Conservation (phyloP, 1,284 basidiomycete genomes). For the Austroboletus niveus region DNA sequence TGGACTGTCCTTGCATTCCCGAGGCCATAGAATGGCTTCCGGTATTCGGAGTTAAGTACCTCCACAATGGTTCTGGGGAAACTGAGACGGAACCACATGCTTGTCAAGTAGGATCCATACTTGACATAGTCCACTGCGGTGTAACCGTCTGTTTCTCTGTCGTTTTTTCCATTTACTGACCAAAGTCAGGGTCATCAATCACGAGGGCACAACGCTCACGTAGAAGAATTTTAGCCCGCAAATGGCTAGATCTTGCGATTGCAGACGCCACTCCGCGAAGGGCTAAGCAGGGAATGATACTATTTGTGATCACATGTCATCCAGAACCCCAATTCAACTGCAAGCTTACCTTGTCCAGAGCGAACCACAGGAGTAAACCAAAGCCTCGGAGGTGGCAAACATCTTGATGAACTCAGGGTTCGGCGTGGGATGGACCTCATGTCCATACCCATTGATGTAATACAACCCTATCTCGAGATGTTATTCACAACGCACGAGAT, state of each 20-base stretch:
- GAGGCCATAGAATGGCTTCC: conserved; percentile 48
- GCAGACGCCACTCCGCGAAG: conserved; percentile 78
- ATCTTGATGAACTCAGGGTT: conserved; percentile 79
- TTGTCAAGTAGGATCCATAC: conserved; percentile 37
- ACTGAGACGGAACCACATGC: conserved; percentile 8
- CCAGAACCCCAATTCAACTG: conserved; percentile 7
- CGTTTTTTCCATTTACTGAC: conserved; percentile 84
- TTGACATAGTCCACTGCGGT: conserved; percentile 81
- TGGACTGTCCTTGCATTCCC: conserved; percentile 61
- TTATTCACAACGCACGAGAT: conserved; percentile 1
- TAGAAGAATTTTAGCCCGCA: conserved; percentile 83
- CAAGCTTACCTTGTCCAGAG: conserved; percentile 79
- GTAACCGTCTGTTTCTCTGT: conserved; percentile 89
- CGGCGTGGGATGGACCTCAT: conserved; percentile 86
- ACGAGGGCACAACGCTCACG: conserved; percentile 44
- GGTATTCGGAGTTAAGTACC: conserved; percentile 68
- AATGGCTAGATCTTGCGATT: conserved; percentile 72
- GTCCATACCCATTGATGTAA: conserved; percentile 93
- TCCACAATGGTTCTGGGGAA: conserved; percentile 59
- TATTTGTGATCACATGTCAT: conserved; percentile 27
- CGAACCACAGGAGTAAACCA: conserved; percentile 92
- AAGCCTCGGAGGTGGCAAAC: conserved; percentile 61
- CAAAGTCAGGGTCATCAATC: conserved; percentile 6
- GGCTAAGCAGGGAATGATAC: conserved; percentile 89
- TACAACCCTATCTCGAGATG: conserved; percentile 58